Conservation (phyloP, 768 basidiomycete species). For the Collybia nuda region DNA sequence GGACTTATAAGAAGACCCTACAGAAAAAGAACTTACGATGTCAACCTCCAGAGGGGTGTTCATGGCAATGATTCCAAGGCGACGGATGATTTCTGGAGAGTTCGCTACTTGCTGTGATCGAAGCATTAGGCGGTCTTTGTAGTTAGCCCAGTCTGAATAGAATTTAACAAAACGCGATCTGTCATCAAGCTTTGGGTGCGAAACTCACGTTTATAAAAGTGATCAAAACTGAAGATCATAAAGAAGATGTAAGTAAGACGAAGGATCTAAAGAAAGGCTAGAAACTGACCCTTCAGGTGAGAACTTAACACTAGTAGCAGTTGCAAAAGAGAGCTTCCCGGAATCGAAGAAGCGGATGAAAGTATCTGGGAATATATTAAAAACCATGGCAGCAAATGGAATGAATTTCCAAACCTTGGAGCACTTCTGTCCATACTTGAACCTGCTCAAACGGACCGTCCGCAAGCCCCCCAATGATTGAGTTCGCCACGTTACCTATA, state of each 20-base stretch:
- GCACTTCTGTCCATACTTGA: conserved; percentile 50
- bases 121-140: conserved; percentile 45
- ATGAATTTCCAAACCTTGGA: conserved; percentile 29
- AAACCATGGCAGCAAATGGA: not conserved
- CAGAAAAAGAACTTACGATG: conserved; percentile 29
- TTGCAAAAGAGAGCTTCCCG: conserved; percentile 44
- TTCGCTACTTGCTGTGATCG: conserved; percentile 53
- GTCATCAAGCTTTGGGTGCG: not conserved
- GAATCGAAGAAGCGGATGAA: conserved; percentile 48
- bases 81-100: conserved; percentile 46
- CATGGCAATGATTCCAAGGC: conserved; percentile 51
- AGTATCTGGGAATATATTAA: conserved; percentile 26
- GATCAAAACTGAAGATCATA: conserved; percentile 33
- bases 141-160: conserved; percentile 39
- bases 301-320: conserved; percentile 47
- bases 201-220: conserved; percentile 42
- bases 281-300: conserved; percentile 38
- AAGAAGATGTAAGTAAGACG: not conserved
- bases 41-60: conserved; percentile 52
- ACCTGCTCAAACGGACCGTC: conserved; percentile 49
- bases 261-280: not conserved
- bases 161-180: not conserved
- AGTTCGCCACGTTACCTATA: conserved; percentile 50
- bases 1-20: not conserved
- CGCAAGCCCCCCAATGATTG: conserved; percentile 47